A percentile compares a stretch with the other conserved stretches of the same genome.
Evolutionary conservation across 345 rosid species (phyloP).

Genomic region (Moringa oleifera): DNA sequence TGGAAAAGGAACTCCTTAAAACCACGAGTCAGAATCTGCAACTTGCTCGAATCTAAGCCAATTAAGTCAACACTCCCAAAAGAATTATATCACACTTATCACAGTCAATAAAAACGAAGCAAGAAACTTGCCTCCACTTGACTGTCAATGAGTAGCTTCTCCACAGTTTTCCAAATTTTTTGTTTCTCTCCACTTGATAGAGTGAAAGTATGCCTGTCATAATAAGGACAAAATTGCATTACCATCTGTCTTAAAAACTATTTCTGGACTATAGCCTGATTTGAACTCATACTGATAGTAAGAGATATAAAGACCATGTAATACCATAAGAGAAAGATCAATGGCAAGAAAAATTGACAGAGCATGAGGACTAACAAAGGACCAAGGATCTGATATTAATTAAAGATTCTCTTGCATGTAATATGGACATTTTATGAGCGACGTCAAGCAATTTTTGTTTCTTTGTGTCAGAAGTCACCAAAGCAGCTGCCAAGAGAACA

Average conservation of each 20-base stretch:
- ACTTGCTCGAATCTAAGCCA: no score
- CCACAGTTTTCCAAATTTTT: conserved; percentile 80
- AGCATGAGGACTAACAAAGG: background rate
- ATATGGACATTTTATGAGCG: no score
- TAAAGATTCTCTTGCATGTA: background rate
- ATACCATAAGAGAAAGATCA: background rate
- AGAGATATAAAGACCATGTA: no score
- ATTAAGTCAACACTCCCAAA: background rate
- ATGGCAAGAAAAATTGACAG: background rate
- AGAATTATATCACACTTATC: background rate
- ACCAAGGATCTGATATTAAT: no score
- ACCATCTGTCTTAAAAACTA: conserved; percentile 7
- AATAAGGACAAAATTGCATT: conserved; percentile 5
- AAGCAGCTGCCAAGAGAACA: no score
- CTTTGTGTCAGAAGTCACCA: no score
- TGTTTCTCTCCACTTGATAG: conserved; percentile 64
- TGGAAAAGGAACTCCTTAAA: background rate
- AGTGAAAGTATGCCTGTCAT: conserved; percentile 79
- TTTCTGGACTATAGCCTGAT: background rate
- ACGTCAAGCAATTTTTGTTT: no score
- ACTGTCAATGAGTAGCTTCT: conserved; percentile 73
- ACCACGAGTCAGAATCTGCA: background rate
- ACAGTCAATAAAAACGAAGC: conserved; percentile 4
- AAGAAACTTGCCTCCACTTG: conserved; percentile 90
- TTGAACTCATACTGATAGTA: no score